Conservation (phyloP, 768 basidiomycete species). For the Gloeopeniophorella convolvens region DNA sequence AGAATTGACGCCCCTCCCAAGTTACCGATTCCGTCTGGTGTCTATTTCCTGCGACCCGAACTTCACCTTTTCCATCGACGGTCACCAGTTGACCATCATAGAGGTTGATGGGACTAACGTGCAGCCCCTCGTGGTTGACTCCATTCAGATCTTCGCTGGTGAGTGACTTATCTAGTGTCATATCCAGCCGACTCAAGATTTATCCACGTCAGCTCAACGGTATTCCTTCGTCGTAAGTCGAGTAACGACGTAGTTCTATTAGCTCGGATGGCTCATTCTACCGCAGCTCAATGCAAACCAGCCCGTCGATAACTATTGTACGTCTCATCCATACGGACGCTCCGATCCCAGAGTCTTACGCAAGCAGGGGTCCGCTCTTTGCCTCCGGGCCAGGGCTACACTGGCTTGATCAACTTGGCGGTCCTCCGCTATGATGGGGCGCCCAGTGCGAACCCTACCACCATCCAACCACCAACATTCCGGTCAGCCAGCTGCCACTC, state of each 20-base stretch:
- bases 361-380: constrained; percentile 22
- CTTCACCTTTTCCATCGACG: constrained; percentile 35
- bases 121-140: constrained; percentile 33
- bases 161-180: constrained; percentile 2
- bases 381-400: constrained; percentile 25
- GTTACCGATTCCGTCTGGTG: constrained; percentile 21
- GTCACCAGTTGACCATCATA: constrained; percentile 36
- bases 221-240: constrained; percentile 25
- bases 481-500: constrained; percentile 10
- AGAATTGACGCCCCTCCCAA: not conserved
- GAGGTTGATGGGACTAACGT: constrained; percentile 34
- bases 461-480: constrained; percentile 12
- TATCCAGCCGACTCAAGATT: not conserved
- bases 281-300: constrained; percentile 35
- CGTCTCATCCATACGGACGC: constrained; percentile 10
- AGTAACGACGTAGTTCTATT: not conserved
- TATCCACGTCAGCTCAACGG: constrained; percentile 23
- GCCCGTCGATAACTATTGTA: constrained; percentile 39
- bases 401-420: constrained; percentile 31
- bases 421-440: constrained; percentile 36
- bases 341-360: not conserved
- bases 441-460: constrained; percentile 26
- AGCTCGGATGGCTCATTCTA: not conserved
- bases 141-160: constrained; percentile 37
- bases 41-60: constrained; percentile 28